These are phyloP conservation scores for Mytilinidion resinicola DNA, from an alignment of 495 filamentous ascomycete species.

Conservation along the genomic window DNA sequence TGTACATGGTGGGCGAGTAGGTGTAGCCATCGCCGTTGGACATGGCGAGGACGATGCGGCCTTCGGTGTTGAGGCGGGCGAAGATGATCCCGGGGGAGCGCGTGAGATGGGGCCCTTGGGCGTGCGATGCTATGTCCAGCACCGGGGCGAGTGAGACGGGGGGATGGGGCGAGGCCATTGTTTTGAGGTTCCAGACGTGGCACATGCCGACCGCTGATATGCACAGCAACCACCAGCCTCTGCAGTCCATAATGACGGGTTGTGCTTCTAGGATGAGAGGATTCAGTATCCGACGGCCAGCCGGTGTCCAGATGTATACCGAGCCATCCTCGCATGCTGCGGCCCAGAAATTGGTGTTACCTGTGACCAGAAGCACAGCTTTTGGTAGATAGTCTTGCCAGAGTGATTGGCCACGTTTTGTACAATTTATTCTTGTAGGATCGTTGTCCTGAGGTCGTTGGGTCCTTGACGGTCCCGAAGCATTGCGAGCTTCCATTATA, in stretches of 20 bases:
- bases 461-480: conserved; percentile 51
- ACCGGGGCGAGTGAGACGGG: conserved; percentile 86
- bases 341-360: conserved; percentile 85
- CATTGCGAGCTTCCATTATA: conserved; percentile 69
- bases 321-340: conserved; percentile 90
- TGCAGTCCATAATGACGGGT: conserved; percentile 84
- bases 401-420: conserved; percentile 71
- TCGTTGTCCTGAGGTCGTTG: conserved; percentile 59
- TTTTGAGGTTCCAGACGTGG: conserved; percentile 88
- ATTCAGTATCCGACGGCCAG: conserved; percentile 79
- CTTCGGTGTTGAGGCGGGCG: conserved; percentile 81
- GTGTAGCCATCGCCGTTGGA: conserved; percentile 89
- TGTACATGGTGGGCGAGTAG: conserved; percentile 73
- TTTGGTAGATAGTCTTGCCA: conserved; percentile 93
- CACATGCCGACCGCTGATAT: conserved; percentile 84
- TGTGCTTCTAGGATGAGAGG: conserved; percentile 84
- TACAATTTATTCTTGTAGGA: conserved; percentile 73
- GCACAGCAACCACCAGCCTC: conserved; percentile 81
- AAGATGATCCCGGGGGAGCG: conserved; percentile 76
- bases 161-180: conserved; percentile 76
- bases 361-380: conserved; percentile 76
- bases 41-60: conserved; percentile 74
- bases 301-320: conserved; percentile 90
- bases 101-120: conserved; percentile 59
- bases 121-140: conserved; percentile 76